phyloP scores from a whole-genome alignment of 352 stramenopile genomes.

The Globisporangium perplexum region DNA sequence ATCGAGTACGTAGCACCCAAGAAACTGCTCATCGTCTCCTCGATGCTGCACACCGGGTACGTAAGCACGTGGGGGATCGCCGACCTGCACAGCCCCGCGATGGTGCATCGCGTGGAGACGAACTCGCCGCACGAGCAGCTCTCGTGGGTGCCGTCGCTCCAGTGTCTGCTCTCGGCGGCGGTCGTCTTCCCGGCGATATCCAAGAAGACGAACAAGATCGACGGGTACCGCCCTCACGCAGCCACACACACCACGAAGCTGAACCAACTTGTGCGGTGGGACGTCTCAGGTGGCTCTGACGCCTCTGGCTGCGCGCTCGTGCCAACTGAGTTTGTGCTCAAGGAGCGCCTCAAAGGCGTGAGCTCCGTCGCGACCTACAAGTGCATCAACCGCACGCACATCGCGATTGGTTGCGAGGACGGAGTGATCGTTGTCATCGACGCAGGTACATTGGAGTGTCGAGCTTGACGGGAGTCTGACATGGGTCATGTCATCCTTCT shows the following conservation, averaged over 20 bases:
- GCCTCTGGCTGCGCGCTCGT: conserved; percentile 13
- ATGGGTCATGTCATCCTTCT: too few species aligned
- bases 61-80: conserved; percentile 54
- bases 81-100: conserved; percentile 46
- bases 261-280: conserved; percentile 54
- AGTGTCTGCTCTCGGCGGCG: conserved; percentile 42
- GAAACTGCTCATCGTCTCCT: conserved; percentile 50
- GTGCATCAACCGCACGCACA: conserved; percentile 44
- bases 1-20: conserved; percentile 45
- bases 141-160: conserved; percentile 44
- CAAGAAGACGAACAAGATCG: conserved; percentile 6
- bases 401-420: conserved; percentile 47
- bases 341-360: conserved; percentile 48
- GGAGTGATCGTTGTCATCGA: conserved; percentile 51
- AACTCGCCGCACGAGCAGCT: conserved; percentile 45
- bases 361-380: conserved; percentile 37
- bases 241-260: conserved; percentile 34
- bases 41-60: conserved; percentile 41
- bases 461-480: neutral
- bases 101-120: conserved; percentile 59
- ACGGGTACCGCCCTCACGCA: conserved; percentile 28
- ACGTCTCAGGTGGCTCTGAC: conserved; percentile 19
- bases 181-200: conserved; percentile 37
- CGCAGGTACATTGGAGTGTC: conserved; percentile 6
- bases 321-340: conserved; percentile 13